Base-by-base conservation (phyloP, 1,139 yeast genomes). In the Pichia sp. region DNA sequence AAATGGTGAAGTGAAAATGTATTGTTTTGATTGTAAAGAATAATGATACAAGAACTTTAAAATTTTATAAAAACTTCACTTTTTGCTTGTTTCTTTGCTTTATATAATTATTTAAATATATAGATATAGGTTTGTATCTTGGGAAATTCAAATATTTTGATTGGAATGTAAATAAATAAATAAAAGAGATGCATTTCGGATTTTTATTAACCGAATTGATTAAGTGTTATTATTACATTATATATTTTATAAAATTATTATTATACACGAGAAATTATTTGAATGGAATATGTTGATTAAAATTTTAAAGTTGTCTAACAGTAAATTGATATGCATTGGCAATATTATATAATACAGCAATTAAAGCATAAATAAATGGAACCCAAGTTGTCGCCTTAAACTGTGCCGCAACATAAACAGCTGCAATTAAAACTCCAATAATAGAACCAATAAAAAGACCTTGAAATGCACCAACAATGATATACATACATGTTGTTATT, bases 321-420 rank as follows among this genome's bases (percentile, higher is more conserved):
- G 76, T 67, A 59, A 74, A 66, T 1, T 81, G 69, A 54, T 84
- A 89, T 30, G 89, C 75, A 8, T 81, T 73, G 36, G 82, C 68
- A 30, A 85, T 73, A 61, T 82, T 78, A 61, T 75, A 84, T 40
- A 87, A 58, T 12, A 85, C 72, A 56, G 78, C 80, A 3, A 82
- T 74, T 6, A 84, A 66, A 0, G 81, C 92, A 80, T 92, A 86
- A 41, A 83, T 76, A 55, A 89, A 72, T 1, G 97, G 97, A 10
- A 89, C 78, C 97, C 97, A 90, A 0, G 96, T 85, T 28, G 95
- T 82, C 92, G 90, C 85, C 25, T 85, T 76, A 60, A 89, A 76
- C 12, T 79, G 68, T 0, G 89, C 96, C 0, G 96, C 82, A 45
- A 74, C 70, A 64, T 89, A 89, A 4, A 87, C 74, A 3, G 89